Conservation (phyloP, 441 rosid species). For the Gossypium laxum region DNA sequence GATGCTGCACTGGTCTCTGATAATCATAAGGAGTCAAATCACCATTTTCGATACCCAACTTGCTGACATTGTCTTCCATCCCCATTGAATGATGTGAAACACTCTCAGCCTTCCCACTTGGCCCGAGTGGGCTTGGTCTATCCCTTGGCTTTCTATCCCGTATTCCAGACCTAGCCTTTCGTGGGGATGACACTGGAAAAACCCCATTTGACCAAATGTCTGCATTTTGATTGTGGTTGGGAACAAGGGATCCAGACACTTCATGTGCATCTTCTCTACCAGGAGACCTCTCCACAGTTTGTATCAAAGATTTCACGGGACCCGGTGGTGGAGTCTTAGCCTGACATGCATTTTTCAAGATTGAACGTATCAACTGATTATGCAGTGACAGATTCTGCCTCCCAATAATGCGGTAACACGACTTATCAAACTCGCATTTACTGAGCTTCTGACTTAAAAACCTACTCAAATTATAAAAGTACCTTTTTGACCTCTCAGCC, state of each 20-base stretch:
- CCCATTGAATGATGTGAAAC: conserved; percentile 34
- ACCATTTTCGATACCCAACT: conserved; percentile 49
- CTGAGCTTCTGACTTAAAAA: conserved; percentile 63
- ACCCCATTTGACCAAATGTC: conserved; percentile 67
- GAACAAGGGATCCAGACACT: conserved; percentile 36
- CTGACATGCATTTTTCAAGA: conserved; percentile 64
- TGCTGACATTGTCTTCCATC: conserved; percentile 36
- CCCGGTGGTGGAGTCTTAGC: conserved; percentile 55
- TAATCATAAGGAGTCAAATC: conserved; percentile 46
- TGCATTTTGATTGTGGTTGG: conserved; percentile 44
- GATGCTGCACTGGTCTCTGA: conserved; percentile 49
- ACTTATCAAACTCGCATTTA: conserved; percentile 72
- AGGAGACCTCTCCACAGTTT: conserved; percentile 29
- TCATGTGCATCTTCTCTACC: conserved; percentile 47
- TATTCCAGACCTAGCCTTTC: conserved; percentile 51
- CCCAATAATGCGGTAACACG: conserved; percentile 56
- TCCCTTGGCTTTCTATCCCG: conserved; percentile 59
- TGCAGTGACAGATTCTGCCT: conserved; percentile 76
- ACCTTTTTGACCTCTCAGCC: conserved; percentile 59
- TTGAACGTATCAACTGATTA: conserved; percentile 59
- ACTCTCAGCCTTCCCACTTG: conserved; percentile 61
- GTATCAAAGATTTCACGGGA: conserved; percentile 35
- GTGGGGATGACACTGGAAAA: conserved; percentile 55
- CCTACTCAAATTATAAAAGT: conserved; percentile 57
- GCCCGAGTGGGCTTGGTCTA: conserved; percentile 68